Base-by-base conservation (phyloP, 768 basidiomycete genomes). In the Fibroporia radiculosa region DNA sequence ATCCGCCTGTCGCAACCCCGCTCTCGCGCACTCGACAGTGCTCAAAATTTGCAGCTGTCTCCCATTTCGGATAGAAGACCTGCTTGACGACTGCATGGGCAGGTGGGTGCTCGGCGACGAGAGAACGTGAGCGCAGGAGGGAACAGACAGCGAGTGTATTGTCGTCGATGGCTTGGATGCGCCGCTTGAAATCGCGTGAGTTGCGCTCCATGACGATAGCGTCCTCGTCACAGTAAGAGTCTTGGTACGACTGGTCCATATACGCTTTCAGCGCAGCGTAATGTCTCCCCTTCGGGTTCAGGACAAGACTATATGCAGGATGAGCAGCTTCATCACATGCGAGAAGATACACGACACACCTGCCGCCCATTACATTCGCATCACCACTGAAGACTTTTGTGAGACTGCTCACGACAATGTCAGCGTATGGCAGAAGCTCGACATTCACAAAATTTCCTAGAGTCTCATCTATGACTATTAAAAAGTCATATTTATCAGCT, bases 191-290 rank as follows among this genome's bases (percentile, higher is more conserved):
- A 66, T 96, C 83, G 40, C 95, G 88, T 14, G 95, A 98, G 66
- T 99, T 99, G 53, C 93, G 86, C 61, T 99, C 95, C 86, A 99
- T 87, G 71, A 82, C 95, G 45, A 97, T 79, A 32, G 89, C 92
- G 57, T 99, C 95, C 61, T 93, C 88, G 56, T 78, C 73, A 53
- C 84, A 97, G 66, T 90, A 97, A 19, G 69, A 67, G 59, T 99
- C 93, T 60, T 95, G 89, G 62, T 81, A 97, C 5, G 61, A 67
- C 6, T 67, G 52, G 6, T 64, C 56, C 55, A 91, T 68, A 37
- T 78, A 65, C 0, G 66, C 56, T 56, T 86, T 90, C 37, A 99
- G 75, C 1, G 65, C 48, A 0, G 64, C 40, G 60, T 95, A 93
- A 56, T 86, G 74, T 3, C 73, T 76, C 6, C 81, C 72, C 55